phyloP scores from a whole-genome alignment of 2,329 filamentous ascomycete genomes.

The Fusarium sacchari region DNA sequence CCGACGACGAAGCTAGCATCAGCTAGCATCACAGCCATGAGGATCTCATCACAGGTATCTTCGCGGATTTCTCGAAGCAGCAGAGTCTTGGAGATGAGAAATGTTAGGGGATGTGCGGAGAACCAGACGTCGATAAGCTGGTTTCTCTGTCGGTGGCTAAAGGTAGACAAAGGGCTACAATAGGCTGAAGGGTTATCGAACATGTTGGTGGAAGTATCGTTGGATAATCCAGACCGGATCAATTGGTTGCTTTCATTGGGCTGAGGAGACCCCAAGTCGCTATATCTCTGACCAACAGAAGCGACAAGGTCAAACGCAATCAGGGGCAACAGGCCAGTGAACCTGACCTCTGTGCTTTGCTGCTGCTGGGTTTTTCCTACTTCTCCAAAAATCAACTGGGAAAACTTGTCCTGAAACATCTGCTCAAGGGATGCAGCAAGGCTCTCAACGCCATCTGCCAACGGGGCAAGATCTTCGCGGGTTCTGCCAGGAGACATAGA shows the following conservation, averaged over 20 bases:
- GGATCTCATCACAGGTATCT: slow-evolving; percentile 51
- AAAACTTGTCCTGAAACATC: slow-evolving; percentile 46
- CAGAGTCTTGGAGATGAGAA: slow-evolving; percentile 54
- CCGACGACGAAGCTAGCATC: slow-evolving; percentile 51
- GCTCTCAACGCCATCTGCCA: slow-evolving; percentile 36
- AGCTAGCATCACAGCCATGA: slow-evolving; percentile 53
- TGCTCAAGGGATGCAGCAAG: slow-evolving; percentile 46
- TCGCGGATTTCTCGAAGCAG: slow-evolving; percentile 52
- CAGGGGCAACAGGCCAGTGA: slow-evolving; percentile 44
- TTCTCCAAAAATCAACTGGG: neutral
- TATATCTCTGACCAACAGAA: slow-evolving; percentile 45
- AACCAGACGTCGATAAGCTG: slow-evolving; percentile 56
- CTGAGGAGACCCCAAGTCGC: slow-evolving; percentile 45
- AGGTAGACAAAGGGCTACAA: slow-evolving; percentile 44
- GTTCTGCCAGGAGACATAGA: slow-evolving; percentile 38
- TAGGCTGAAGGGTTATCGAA: slow-evolving; percentile 42
- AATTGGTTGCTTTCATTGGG: slow-evolving; percentile 43
- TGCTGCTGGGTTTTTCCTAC: neutral
- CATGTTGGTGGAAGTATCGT: slow-evolving; percentile 46
- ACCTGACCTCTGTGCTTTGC: slow-evolving; percentile 26
- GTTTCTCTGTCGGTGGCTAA: slow-evolving; percentile 47
- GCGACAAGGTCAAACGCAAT: slow-evolving; percentile 47
- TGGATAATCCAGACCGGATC: slow-evolving; percentile 43
- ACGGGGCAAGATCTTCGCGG: slow-evolving; percentile 31
- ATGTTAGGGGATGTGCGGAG: slow-evolving; percentile 52